A percentile compares a stretch with the other conserved stretches of the same genome.
Evolutionary conservation across 345 rosid species (phyloP).

Genomic region (Melaleuca quinquenervia): DNA sequence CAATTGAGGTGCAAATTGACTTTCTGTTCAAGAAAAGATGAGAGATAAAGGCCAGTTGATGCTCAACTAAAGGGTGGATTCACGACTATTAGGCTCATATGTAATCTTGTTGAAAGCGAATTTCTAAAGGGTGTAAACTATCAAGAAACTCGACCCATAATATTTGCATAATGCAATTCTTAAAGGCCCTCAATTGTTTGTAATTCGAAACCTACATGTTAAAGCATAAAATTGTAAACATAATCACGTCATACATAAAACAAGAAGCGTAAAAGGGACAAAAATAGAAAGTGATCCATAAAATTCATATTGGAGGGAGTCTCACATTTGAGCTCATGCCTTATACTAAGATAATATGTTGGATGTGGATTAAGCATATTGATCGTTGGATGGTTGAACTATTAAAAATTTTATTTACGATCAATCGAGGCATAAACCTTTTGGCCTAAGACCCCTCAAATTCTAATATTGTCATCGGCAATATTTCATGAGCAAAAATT

Average conservation of each 20-base stretch:
- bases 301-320: background rate
- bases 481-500: background rate
- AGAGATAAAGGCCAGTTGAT: background rate
- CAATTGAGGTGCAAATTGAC: background rate
- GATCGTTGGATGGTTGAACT: background rate
- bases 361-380: background rate
- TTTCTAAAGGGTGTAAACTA: background rate
- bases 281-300: background rate
- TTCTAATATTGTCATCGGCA: background rate
- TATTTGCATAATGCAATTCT: background rate
- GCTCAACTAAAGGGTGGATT: background rate
- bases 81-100: background rate
- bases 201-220: background rate
- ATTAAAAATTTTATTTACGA: background rate
- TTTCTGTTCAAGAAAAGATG: background rate
- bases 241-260: background rate
- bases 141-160: background rate
- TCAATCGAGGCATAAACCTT: background rate
- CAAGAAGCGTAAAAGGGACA: background rate
- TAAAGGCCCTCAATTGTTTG: background rate
- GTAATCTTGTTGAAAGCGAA: background rate
- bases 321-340: background rate
- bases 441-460: fast-evolving
- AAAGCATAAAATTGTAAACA: background rate
- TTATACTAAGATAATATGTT: background rate